phyloP scores from a whole-genome alignment of 1,284 basidiomycete species.

The Moesziomyces globuligerus region DNA sequence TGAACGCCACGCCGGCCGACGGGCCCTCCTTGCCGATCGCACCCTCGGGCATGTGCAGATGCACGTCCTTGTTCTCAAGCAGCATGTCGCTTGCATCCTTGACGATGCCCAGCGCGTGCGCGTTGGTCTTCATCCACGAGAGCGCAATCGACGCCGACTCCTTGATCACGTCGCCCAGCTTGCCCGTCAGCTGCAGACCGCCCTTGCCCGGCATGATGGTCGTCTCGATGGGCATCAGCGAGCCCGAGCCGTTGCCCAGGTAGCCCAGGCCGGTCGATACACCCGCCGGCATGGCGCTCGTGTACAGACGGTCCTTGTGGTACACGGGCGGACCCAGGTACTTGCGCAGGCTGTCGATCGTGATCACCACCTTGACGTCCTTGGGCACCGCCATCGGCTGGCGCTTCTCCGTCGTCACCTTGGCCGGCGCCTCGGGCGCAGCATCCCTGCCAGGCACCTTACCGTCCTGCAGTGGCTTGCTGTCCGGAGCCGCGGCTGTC shows the following conservation, averaged over 20 bases:
- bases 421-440: constrained; percentile 50
- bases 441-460: constrained; percentile 50
- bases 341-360: constrained; percentile 87
- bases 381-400: constrained; percentile 84
- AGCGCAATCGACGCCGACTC: constrained; percentile 94
- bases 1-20: constrained; percentile 91
- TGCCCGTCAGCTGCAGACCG: constrained; percentile 86
- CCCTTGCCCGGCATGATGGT: constrained; percentile 66
- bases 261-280: constrained; percentile 95
- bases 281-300: constrained; percentile 80
- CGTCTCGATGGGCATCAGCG: constrained; percentile 92
- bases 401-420: constrained; percentile 80
- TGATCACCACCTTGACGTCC: constrained; percentile 82
- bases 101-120: constrained; percentile 82
- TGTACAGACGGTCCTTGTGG: constrained; percentile 93
- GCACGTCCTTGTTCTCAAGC: constrained; percentile 74
- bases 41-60: constrained; percentile 71
- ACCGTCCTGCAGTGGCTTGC: constrained; percentile 32
- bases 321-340: constrained; percentile 96
- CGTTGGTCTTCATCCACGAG: constrained; percentile 91
- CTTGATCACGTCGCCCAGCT: constrained; percentile 96
- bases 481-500: constrained; percentile 21
- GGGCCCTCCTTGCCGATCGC: constrained; percentile 98
- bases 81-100: constrained; percentile 77
- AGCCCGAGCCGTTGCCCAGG: constrained; percentile 92